Base-by-base conservation (phyloP, 2,329 filamentous ascomycete species). In the Penicillium corylophilum region DNA sequence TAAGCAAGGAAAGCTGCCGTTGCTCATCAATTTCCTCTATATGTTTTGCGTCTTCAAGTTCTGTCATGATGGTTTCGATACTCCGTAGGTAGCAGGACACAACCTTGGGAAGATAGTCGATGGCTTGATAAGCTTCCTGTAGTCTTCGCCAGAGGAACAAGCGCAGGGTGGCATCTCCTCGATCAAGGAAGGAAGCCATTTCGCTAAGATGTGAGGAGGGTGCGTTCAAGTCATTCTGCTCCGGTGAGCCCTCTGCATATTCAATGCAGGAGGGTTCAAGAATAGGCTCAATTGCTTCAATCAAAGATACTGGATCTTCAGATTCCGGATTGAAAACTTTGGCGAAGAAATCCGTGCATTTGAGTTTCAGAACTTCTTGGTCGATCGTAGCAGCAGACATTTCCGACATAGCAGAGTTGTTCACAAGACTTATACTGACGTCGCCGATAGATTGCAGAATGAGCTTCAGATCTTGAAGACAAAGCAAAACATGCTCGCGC, bases 261-360 rank as follows among this genome's bases (percentile, higher is more conserved):
- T 69, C 62, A 23, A 74, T 62, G 8, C 68, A 68, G 4, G 70
- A 66, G 0, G 88, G 86, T 56, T 96, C 93, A 5, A 99, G 77
- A 9, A 99, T 88, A 4, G 94, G 94, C 65, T 99, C 94, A 31
- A 99, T 76, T 24, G 86, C 94, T 64, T 96, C 91, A 52, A 99
- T 96, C 18, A 96, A 84, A 5, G 86, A 82, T 12, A 93, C 82
- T 0, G 93, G 89, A 60, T 96, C 87, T 42, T 87, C 85, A 52
- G 86, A 82, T 51, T 94, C 88, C 33, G 91, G 86, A 53, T 89
- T 88, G 67, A 97, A 97, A 0, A 99, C 82, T 33, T 86, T 89
- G 45, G 91, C 80, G 71, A 99, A 97, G 70, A 97, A 97, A 66
- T 96, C 93, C 83, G 95, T 94, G 0, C 93, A 97, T 13, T 90